phyloP scores from a whole-genome alignment of 1,139 yeast species.

The Blastobotrys ciferrii region DNA sequence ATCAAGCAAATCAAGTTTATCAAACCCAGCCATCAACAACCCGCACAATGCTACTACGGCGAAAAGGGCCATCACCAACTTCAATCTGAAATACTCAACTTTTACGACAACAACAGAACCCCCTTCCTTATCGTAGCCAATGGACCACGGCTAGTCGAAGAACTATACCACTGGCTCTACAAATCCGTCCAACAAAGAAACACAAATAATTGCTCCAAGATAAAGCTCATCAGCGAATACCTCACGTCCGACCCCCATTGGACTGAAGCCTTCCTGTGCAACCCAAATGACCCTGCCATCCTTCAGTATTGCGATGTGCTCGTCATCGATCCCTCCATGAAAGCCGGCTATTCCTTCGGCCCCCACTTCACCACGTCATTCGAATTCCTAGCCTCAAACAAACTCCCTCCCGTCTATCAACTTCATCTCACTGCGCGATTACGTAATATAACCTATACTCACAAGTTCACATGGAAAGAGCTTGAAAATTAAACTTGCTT shows the following conservation, averaged over 20 bases:
- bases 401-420: not conserved
- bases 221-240: not conserved
- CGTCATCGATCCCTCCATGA: not conserved
- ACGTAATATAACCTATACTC: not conserved
- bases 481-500: too few species aligned
- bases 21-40: not conserved
- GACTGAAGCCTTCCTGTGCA: not conserved
- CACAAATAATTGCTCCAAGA: too few species aligned
- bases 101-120: not conserved
- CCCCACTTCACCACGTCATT: not conserved
- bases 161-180: not conserved
- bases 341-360: not conserved
- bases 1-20: not conserved
- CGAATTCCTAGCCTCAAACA: not conserved
- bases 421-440: not conserved
- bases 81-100: not conserved
- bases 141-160: not conserved
- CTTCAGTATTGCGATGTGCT: not conserved
- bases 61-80: not conserved
- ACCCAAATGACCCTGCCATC: not conserved
- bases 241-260: not conserved
- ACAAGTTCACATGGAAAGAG: not conserved
- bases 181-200: not conserved
- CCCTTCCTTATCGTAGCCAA: not conserved
- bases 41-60: not conserved